Percentiles rank a stretch among this genome's conserved stretches.
These are phyloP conservation scores for Colletotrichum paranaense DNA, from an alignment of 2,329 filamentous ascomycete genomes.

Conservation along the genomic window DNA sequence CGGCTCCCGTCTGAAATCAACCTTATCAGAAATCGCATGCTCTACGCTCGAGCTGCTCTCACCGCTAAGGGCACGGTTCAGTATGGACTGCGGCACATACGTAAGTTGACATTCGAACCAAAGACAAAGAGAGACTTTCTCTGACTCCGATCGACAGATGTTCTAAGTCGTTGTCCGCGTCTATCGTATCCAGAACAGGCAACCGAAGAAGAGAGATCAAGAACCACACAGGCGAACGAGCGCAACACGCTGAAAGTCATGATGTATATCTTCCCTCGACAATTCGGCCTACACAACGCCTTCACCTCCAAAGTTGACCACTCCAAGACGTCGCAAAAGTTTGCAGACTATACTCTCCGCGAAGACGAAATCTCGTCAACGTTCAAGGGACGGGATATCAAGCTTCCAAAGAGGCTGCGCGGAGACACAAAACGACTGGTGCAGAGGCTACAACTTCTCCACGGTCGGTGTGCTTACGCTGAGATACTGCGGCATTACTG, in stretches of 20 bases:
- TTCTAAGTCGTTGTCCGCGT: constrained; percentile 76
- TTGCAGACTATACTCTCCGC: constrained; percentile 87
- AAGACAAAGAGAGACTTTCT: neutral
- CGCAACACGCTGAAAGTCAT: constrained; percentile 76
- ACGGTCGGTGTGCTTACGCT: constrained; percentile 82
- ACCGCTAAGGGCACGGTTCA: constrained; percentile 75
- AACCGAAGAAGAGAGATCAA: neutral
- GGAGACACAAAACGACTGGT: constrained; percentile 71
- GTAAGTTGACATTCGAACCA: constrained; percentile 62
- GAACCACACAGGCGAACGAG: constrained; percentile 44
- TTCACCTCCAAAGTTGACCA: constrained; percentile 78
- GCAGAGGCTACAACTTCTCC: constrained; percentile 74
- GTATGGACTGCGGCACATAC: constrained; percentile 83
- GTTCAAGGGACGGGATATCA: constrained; percentile 43
- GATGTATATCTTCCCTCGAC: constrained; percentile 93
- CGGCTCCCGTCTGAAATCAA: constrained; percentile 68
- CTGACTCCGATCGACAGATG: constrained; percentile 65
- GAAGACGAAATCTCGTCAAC: constrained; percentile 79
- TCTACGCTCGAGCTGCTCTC: constrained; percentile 82
- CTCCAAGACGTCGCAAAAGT: constrained; percentile 75
- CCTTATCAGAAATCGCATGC: constrained; percentile 85
- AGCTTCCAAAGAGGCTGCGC: constrained; percentile 75
- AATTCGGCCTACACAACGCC: constrained; percentile 93
- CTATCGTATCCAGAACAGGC: neutral
- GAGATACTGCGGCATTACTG: constrained; percentile 86